phyloP scores from a whole-genome alignment of 1,284 basidiomycete species.

The Flammula alnicola region DNA sequence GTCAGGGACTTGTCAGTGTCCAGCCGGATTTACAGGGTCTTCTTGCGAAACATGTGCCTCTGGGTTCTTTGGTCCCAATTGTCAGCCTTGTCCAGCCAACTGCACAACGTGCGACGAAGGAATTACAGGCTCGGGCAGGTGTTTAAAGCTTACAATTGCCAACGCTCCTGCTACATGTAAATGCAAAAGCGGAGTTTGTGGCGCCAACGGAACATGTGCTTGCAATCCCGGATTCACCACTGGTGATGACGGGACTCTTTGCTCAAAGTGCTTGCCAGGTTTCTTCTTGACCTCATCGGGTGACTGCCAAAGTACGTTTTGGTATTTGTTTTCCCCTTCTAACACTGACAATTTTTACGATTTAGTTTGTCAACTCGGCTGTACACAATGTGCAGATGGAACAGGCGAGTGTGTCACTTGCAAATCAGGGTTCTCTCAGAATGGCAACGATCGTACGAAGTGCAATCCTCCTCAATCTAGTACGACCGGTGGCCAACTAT shows the following conservation, averaged over 20 bases:
- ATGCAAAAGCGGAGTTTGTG: conserved; percentile 78
- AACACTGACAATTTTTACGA: conserved; percentile 17
- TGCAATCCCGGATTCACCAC: conserved; percentile 79
- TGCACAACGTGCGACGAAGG: conserved; percentile 78
- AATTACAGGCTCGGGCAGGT: conserved; percentile 72
- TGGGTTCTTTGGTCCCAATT: conserved; percentile 74
- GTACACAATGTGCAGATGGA: conserved; percentile 65
- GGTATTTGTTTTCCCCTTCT: conserved; percentile 5
- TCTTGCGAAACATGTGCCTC: conserved; percentile 76
- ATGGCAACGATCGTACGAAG: conserved; percentile 65
- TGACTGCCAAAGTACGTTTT: conserved; percentile 66
- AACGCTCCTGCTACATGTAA: conserved; percentile 71
- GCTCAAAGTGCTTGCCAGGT: conserved; percentile 71
- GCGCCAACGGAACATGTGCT: conserved; percentile 64
- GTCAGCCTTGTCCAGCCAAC: conserved; percentile 65
- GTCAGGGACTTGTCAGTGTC: conserved; percentile 71
- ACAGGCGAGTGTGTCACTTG: conserved; percentile 75
- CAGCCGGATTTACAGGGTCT: conserved; percentile 70
- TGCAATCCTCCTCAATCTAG: conserved; percentile 59
- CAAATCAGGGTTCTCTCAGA: conserved; percentile 65
- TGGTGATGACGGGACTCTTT: conserved; percentile 69
- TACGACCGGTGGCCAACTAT: conserved; percentile 58
- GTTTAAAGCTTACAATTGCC: conserved; percentile 52
- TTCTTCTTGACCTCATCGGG: conserved; percentile 74
- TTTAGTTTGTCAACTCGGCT: conserved; percentile 72